phyloP scores from a whole-genome alignment of 148 eudicot species.

The Persicaria tinctoria region DNA sequence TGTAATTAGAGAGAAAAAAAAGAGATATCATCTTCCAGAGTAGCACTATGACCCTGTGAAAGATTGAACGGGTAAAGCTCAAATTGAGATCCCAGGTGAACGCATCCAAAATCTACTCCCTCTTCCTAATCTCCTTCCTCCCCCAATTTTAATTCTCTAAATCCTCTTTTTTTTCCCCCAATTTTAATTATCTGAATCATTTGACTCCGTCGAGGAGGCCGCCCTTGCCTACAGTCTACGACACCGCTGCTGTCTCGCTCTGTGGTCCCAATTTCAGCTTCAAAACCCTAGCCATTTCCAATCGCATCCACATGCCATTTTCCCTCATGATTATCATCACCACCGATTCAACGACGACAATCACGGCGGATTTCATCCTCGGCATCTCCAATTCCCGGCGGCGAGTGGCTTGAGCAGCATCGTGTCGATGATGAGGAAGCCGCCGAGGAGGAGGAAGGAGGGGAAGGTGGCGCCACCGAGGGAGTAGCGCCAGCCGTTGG shows the following conservation, averaged over 20 bases:
- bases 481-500: conserved; percentile 26
- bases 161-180: neutral
- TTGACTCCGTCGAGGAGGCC: conserved; percentile 57
- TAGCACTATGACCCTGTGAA: no score
- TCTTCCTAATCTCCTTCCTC: neutral
- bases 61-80: no score
- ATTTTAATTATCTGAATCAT: conserved; percentile 14
- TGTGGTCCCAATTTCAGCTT: conserved; percentile 30
- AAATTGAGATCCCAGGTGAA: no score
- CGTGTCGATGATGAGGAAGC: conserved; percentile 27
- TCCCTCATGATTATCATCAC: neutral
- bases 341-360: neutral
- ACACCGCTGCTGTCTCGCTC: conserved; percentile 45
- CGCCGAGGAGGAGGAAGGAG: conserved; percentile 24
- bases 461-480: conserved; percentile 28
- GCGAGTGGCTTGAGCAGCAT: conserved; percentile 22
- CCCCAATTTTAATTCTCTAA: neutral
- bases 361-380: neutral
- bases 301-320: neutral
- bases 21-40: no score
- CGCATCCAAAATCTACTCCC: neutral
- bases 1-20: no score
- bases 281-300: conserved; percentile 2
- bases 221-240: conserved; percentile 45
- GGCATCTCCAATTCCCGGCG: neutral